Base-by-base conservation (phyloP, 768 basidiomycete species). In the Russula griseocarnosa region DNA sequence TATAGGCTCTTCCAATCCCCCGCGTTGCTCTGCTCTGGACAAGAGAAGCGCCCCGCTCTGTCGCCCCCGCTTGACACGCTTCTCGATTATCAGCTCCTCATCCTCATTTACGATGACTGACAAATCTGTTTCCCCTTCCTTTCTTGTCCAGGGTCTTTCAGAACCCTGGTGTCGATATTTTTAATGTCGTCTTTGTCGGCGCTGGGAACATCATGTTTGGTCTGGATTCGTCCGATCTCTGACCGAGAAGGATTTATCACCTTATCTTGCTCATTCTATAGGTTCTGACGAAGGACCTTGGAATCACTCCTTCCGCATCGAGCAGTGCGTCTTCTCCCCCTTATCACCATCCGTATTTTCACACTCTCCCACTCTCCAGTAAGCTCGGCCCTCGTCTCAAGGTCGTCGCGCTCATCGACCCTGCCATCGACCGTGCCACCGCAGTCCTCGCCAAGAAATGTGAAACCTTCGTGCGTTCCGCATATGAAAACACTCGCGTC, bases 201-300 rank as follows among this genome's bases (percentile, higher is more conserved):
- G 95, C 95, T 30, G 95, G 94, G 18, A 96, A 97, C 77, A 95
- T 98, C 78, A 97, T 97, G 94, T 98, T 98, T 73, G 95, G 94
- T 85, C 58, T 61, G 77, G 63, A 40, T 40, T 34, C n/a, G 50
- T 53, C 49, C 65, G 55, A 49, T 40, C 54, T 51, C 58, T 32
- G 6, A 32, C 40, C 64, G 46, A 40, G 38, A 44, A 32, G 49
- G 24, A 13, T 36, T n/a, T 38, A 16, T 51, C 22, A 26, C 62
- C 42, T 61, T 64, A 36, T 61, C 66, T 53, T 49, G 28, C 53
- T 36, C 40, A 22, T 14, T 14, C 32, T 30, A 40, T 56, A 92
- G 91, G 91, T 63, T 92, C 90, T 55, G 84, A 86, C 49, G 91
- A 93, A 72, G 92, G 92, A 49, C 92, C 92, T 22, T 94, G 92